Base-by-base conservation (phyloP, 1,139 yeast genomes). In the Pichia sp. region DNA sequence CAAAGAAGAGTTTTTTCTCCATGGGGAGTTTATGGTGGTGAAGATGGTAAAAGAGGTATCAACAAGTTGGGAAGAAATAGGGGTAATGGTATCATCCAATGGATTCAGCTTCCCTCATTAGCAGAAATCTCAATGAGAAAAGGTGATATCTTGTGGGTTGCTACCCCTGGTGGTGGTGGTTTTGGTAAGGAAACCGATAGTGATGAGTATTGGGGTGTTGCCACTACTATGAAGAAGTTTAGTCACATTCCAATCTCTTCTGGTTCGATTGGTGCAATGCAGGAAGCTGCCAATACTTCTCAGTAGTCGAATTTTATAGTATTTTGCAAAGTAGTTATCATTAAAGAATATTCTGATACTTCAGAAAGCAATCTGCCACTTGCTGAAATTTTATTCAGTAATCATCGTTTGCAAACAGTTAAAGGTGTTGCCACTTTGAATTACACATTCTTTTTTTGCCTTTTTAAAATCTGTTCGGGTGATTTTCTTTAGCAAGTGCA, bases 151-250 rank as follows among this genome's bases (percentile, higher is more conserved):
- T 32, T 46, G n/a, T 46, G 49, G 49, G 15, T 46, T 23, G 49
- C 49, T 32, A 77, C 81, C 1, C 81, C 82, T 1, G 82, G 82
- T 52, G 82, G 81, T 47, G 82, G 82, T 49, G 82, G 81, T 1
- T 78, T 71, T 62, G 82, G 81, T 47, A 59, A 54, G 11, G 45
- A 34, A 32, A 46, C 54, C 11, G 54, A 51, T 41, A 51, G 47
- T 26, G 54, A 51, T 40, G 54, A 47, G n/a, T 51, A 13, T n/a
- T 51, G 54, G 54, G 44, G 43, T 8, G 44, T 51, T 15, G 31
- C 36, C 10, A 15, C 50, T 30, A 30, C 26, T 7, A 46, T 40
- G 16, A 8, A 30, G 1, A 30, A 41, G 7, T 51, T 51, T 36
- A 13, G 8, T 1, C 30, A 51, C 19, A 44, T 23, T 29, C 54